Base-by-base conservation (phyloP, 257 asterid species). In the Solanum lycopersicoides region DNA sequence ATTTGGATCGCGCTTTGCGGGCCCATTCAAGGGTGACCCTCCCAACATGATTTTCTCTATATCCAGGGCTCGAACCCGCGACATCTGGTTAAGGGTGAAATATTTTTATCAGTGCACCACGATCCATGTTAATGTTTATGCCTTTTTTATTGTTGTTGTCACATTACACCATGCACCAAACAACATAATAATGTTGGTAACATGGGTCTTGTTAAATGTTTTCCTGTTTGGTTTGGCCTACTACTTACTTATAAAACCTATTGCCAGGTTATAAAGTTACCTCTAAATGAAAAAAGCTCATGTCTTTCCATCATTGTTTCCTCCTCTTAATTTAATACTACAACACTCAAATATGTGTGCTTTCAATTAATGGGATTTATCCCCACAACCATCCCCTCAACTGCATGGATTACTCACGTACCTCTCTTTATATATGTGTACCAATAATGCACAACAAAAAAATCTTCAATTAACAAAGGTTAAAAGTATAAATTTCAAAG, bases 231-330 rank as follows among this genome's bases (percentile, higher is more conserved):
- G 84, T 25, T 82, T 47, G 69, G 85, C 85, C 85, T 82, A 82
- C 85, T 50, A 82, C 69, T 47, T 47, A 82, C 69, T 82, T 89
- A 88, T 74, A 37, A 74, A 30, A 35, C 74, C 88, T 80, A 9
- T 53, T 79, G 91, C 89, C 93, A 89, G 93, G 69, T 87, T 84
- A 92, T 86, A 90, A 86, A 88, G 86, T 60, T 39, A 56, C 82
- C 86, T 60, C 50, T 44, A 50, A 6, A 28, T 86, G 2, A n/a
- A 13, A 75, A 28, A 20, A 44, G 60, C 60, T 37, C 34, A 35
- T 37, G 8, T 1, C 21, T 47, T 83, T 73, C 72, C 90, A 91
- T 91, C 87, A 91, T 90, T 88, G 84, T 73, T 63, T 85, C 88
- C 85, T 50, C 16, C 21, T 30, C 42, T 74, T 74, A 20, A 74